Percentiles rank a stretch among this genome's conserved stretches.
Conservation (phyloP, 441 rosid genomes). For the Pelargonium citronellum region DNA sequence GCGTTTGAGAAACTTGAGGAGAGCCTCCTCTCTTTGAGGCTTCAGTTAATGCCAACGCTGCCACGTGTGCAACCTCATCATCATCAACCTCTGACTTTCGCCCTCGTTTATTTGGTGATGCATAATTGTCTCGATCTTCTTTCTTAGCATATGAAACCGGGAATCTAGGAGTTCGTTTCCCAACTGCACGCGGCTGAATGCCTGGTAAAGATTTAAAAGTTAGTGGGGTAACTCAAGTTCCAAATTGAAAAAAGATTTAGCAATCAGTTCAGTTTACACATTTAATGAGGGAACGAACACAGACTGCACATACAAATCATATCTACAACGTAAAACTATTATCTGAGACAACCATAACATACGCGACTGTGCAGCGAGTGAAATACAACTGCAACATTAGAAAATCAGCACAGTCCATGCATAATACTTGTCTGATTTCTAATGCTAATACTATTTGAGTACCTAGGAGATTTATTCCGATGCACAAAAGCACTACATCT, state of each 20-base stretch:
- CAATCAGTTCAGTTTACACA: not conserved
- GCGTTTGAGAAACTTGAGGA: conserved; percentile 46
- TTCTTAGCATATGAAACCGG: conserved; percentile 50
- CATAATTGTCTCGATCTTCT: conserved; percentile 41
- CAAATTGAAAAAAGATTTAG: not conserved
- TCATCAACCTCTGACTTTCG: conserved; percentile 49
- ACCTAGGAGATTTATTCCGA: not conserved
- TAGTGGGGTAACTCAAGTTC: not conserved
- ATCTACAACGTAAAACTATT: not conserved
- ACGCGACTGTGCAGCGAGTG: not conserved
- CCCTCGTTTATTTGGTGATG: conserved; percentile 37
- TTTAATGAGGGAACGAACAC: not conserved
- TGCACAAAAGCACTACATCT: too few species aligned
- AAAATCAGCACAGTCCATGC: not conserved
- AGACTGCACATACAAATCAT: not conserved
- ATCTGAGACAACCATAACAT: not conserved
- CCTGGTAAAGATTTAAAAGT: conserved; percentile 38
- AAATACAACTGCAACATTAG: not conserved
- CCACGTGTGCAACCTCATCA: conserved; percentile 53
- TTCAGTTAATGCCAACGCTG: conserved; percentile 61
- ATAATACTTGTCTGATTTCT: not conserved
- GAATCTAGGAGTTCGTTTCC: conserved; percentile 90
- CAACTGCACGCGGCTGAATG: conserved; percentile 59
- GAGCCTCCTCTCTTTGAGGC: conserved; percentile 59
- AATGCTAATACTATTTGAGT: not conserved